Evolutionary conservation across 495 filamentous ascomycete genomes (phyloP), one percentile per base, ranked within the genome.

Genomic region (Hypoxylon rickii): DNA sequence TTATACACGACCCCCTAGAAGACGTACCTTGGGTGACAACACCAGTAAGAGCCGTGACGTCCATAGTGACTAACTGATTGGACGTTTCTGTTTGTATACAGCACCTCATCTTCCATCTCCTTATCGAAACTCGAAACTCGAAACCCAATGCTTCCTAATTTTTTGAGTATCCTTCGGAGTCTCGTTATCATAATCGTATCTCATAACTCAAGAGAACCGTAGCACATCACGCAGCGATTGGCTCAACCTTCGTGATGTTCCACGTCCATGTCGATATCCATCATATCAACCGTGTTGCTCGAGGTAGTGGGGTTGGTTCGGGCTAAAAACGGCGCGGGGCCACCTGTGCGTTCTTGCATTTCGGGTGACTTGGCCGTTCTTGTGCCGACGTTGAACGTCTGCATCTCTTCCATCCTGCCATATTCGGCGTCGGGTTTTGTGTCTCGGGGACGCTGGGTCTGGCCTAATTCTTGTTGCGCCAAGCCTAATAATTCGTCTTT

Each of bases 261-360:
- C 26, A 47, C 46, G 1, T 61, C 65, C 21, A 56, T 2, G 34
- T 69, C 66, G 7, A 69, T 44, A 33, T 69, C 63, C 60, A 66
- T 66, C 29, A 59, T 43, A 44, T 66, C 63, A 8, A 55, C 37
- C 8, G 47, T 20, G 1, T 16, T 42, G 13, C 31, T 44, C 45
- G 55, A 58, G 6, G 46, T n/a, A 3, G 45, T 36, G 29, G 41
- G 31, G 22, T 19, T 49, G 3, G 55, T 26, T 10, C 56, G 63
- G 13, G 37, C 34, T 5, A 69, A 31, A 21, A 69, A 69, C 2
- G 59, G 56, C 8, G 40, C 50, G 5, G 52, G 18, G 1, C 52
- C 53, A 11, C 63, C 57, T 15, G 24, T 42, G 13, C 67, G 64
- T 47, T 76, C 72, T 46, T 64, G 67, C 73, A 76, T 76, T 60